Conservation (phyloP, 495 filamentous ascomycete genomes). For the Penicillium nucicola region DNA sequence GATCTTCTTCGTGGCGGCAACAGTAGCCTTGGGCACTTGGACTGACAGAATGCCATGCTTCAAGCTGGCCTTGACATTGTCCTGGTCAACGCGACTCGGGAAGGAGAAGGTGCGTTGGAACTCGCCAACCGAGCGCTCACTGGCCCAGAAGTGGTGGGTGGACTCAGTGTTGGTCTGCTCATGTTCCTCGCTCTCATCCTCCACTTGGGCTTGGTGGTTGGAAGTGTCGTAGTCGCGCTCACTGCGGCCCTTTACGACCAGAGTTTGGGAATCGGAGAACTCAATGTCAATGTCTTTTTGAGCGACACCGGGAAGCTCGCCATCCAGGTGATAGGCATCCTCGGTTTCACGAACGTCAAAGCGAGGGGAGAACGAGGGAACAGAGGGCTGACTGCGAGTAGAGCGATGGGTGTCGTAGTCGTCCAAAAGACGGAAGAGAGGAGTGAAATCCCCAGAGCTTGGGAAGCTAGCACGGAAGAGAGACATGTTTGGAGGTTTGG, state of each 20-base stretch:
- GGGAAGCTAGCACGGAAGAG: conserved; percentile 35
- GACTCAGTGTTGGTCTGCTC: conserved; percentile 23
- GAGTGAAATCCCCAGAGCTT: conserved; percentile 32
- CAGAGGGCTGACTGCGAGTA: conserved; percentile 12
- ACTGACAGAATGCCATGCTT: conserved; percentile 77
- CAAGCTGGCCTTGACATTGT: conserved; percentile 70
- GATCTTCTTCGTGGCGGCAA: conserved; percentile 51
- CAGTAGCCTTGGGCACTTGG: conserved; percentile 75
- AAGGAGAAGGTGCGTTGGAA: conserved; percentile 85
- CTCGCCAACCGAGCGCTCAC: conserved; percentile 77
- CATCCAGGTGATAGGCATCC: conserved; percentile 76
- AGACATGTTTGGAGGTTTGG: conserved; percentile 28
- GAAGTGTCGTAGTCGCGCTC: conserved; percentile 42
- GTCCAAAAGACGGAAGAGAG: conserved; percentile 47
- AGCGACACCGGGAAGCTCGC: conserved; percentile 81
- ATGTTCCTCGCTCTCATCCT: conserved; percentile 23
- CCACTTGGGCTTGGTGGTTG: conserved; percentile 54
- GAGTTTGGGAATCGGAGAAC: conserved; percentile 76
- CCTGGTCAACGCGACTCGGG: conserved; percentile 71
- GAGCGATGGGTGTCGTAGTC: conserved; percentile 44
- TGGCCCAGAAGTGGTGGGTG: conserved; percentile 70
- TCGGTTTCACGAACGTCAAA: conserved; percentile 80
- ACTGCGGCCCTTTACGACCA: conserved; percentile 69
- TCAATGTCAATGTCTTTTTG: conserved; percentile 80
- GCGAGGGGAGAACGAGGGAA: conserved; percentile 61